Percentiles rank a stretch among this genome's conserved stretches.
These are phyloP conservation scores for Scenedesmus sp. DNA, from an alignment of 163 green algal genomes.

Conservation along the genomic window DNA sequence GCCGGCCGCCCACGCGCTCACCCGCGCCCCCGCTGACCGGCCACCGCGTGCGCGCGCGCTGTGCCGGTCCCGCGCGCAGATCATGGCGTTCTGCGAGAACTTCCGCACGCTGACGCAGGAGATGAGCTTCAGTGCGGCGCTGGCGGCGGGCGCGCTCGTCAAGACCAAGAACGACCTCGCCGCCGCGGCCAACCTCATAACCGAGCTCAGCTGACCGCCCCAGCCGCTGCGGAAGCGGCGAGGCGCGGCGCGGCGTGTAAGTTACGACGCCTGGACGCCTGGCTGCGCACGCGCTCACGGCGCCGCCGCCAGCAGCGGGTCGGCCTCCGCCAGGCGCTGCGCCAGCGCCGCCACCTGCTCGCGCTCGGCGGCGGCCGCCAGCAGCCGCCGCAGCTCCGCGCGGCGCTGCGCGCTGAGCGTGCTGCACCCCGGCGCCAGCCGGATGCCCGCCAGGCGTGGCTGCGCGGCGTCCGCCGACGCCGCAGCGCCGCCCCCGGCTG, in stretches of 20 bases:
- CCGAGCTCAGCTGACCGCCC: conserved; percentile 40
- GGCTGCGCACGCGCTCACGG: too few relatives aligned
- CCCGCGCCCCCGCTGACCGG: too few relatives aligned
- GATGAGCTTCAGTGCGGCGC: conserved; percentile 55
- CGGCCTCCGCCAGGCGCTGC: conserved; percentile 7
- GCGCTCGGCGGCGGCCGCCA: background rate
- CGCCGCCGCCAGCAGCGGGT: conserved; percentile 6
- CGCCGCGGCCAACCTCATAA: conserved; percentile 48
- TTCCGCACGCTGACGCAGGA: conserved; percentile 51
- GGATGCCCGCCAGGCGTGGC: background rate
- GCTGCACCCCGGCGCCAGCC: conserved; percentile 12
- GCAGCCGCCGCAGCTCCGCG: background rate
- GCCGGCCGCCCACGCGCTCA: background rate
- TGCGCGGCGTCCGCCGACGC: background rate
- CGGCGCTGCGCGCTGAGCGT: background rate
- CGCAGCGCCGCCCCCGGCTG: background rate
- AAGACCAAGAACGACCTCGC: conserved; percentile 49
- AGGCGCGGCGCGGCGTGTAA: too few relatives aligned
- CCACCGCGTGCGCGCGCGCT: too few relatives aligned
- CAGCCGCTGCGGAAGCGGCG: too few relatives aligned
- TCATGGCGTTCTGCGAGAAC: conserved; percentile 53
- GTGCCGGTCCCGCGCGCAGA: conserved; percentile 8
- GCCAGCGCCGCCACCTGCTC: background rate
- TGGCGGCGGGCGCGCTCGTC: conserved; percentile 56
- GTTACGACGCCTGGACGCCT: too few relatives aligned